Percentiles rank a stretch among this genome's conserved stretches.
Evolutionary conservation across 2,329 filamentous ascomycete species (phyloP).

Genomic region (Apiospora pterosperma): DNA sequence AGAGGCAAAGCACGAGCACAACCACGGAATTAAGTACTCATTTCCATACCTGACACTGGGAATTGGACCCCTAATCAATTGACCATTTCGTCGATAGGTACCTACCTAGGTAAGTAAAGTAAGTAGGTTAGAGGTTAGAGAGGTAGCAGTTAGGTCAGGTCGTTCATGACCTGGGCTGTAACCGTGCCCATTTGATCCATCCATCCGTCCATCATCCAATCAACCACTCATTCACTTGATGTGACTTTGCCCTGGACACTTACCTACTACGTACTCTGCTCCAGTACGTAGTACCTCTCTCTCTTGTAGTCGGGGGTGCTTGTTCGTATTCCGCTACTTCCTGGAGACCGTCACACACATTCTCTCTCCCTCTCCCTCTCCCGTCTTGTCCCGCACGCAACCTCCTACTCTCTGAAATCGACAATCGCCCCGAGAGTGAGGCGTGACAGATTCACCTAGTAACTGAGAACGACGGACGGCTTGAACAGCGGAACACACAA

Average conservation of each 20-base stretch:
- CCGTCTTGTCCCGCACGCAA: not conserved
- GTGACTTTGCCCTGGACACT: not conserved
- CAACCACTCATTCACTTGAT: slow-evolving; percentile 2
- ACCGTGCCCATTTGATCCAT: slow-evolving; percentile 5
- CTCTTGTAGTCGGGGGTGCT: not conserved
- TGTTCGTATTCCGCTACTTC: slow-evolving; percentile 2
- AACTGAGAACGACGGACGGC: not conserved
- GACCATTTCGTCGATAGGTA: no score
- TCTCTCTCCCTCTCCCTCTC: not conserved
- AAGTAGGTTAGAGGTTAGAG: not conserved
- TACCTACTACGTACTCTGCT: not conserved
- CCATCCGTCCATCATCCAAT: not conserved
- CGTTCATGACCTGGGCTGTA: slow-evolving; percentile 1
- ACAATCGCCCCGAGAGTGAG: not conserved
- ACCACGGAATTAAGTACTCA: not conserved
- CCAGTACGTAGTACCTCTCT: no score
- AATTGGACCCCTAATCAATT: not conserved
- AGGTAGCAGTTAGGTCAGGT: not conserved
- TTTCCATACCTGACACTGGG: not conserved
- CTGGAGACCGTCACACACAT: not conserved
- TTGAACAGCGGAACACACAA: not conserved
- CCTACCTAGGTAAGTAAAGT: no score
- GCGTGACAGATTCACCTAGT: not conserved
- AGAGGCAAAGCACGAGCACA: not conserved
- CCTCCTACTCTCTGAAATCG: not conserved